Percentiles rank a stretch among this genome's conserved stretches.
Conservation (phyloP, 2,329 filamentous ascomycete genomes). For the Alternaria sp. region DNA sequence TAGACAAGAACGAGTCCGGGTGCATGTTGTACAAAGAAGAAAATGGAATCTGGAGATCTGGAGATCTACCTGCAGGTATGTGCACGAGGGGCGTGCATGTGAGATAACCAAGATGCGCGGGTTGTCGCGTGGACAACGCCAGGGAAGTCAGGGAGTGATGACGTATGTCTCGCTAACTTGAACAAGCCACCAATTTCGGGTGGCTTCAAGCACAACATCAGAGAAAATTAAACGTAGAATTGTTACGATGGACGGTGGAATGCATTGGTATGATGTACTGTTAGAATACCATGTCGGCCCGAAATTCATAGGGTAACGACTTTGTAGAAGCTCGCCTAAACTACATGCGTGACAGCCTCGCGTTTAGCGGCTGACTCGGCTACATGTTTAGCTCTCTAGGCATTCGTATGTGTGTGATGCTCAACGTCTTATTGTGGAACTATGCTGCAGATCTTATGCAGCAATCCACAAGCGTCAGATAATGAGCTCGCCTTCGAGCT, state of each 20-base stretch:
- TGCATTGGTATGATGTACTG: not conserved
- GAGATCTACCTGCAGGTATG: not conserved
- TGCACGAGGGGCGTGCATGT: conserved; percentile 7
- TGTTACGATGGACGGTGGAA: too few relatives aligned
- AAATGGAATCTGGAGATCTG: not conserved
- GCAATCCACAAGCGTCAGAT: not conserved
- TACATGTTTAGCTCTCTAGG: not conserved
- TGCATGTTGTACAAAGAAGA: not conserved
- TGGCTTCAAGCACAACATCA: not conserved
- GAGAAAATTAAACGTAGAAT: not conserved
- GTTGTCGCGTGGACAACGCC: conserved; percentile 10
- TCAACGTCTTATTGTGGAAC: not conserved
- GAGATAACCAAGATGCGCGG: conserved; percentile 7
- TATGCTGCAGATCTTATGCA: not conserved
- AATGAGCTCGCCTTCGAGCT: not conserved
- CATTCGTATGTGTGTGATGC: not conserved
- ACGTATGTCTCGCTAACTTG: conserved; percentile 6
- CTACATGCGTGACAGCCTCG: not conserved
- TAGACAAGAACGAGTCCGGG: not conserved
- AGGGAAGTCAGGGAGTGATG: conserved; percentile 5
- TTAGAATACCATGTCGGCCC: not conserved
- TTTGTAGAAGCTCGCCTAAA: not conserved
- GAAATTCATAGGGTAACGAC: not conserved
- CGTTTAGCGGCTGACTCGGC: not conserved
- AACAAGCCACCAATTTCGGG: conserved; percentile 5